These are phyloP conservation scores for Colletotrichum salicis DNA, from an alignment of 2,329 filamentous ascomycete genomes.

Conservation along the genomic window DNA sequence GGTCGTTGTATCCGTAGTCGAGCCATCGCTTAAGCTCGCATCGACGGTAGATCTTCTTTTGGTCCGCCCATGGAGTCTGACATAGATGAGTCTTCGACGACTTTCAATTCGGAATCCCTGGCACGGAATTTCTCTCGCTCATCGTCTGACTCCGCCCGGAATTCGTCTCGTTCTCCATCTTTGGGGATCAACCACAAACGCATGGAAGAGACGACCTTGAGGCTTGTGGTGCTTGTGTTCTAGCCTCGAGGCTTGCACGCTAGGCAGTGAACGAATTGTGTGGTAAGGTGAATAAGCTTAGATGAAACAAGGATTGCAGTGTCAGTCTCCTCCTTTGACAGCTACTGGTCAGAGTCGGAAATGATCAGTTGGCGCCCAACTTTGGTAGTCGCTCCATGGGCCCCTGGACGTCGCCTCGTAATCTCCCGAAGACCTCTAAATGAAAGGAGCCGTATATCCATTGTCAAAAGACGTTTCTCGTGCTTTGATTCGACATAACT, in stretches of 20 bases:
- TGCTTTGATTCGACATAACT: not conserved
- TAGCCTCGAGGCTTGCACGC: not conserved
- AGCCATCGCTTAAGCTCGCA: slow-evolving; percentile 19
- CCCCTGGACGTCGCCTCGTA: not conserved
- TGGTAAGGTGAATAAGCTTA: slow-evolving; percentile 28
- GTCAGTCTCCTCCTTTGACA: slow-evolving; percentile 14
- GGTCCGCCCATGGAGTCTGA: not conserved
- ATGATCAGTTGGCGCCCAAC: not conserved
- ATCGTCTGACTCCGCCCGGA: not conserved
- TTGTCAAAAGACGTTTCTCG: not conserved
- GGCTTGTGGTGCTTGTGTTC: not conserved
- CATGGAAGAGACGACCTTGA: not conserved
- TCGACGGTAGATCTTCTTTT: slow-evolving; percentile 21
- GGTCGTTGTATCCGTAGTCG: not conserved
- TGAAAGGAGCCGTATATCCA: slow-evolving; percentile 24
- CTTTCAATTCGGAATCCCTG: not conserved
- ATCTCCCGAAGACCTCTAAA: not conserved
- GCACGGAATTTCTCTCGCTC: not conserved
- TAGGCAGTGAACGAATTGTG: not conserved
- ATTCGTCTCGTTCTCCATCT: not conserved
- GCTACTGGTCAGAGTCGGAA: not conserved
- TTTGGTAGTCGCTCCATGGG: not conserved
- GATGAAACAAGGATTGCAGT: slow-evolving; percentile 26
- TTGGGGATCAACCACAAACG: not conserved
- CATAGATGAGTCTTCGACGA: not conserved